Conservation (phyloP, 148 eudicot genomes). For the Rheum nobile region DNA sequence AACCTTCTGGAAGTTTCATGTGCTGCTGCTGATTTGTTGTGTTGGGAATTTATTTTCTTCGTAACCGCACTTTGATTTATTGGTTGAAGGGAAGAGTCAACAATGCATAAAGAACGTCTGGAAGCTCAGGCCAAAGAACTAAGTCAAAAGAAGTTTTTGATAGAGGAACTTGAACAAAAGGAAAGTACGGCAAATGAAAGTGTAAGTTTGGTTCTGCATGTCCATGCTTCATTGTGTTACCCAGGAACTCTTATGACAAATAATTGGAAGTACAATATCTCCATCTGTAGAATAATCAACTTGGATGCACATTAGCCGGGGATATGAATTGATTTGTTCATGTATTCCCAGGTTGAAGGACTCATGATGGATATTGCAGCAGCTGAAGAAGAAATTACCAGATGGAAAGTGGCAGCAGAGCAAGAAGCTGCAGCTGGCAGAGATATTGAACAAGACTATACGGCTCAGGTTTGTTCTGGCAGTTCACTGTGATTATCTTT, state of each 20-base stretch:
- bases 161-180: conserved; percentile 92
- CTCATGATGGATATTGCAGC: conserved; percentile 90
- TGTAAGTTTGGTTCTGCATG: conserved; percentile 21
- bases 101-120: conserved; percentile 61
- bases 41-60: background rate
- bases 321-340: too few relatives aligned
- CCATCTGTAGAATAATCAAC: background rate
- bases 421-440: conserved; percentile 97
- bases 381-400: conserved; percentile 93
- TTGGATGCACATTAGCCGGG: background rate
- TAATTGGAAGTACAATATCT: background rate
- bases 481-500: background rate
- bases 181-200: conserved; percentile 91
- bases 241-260: background rate
- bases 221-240: background rate
- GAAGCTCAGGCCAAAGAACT: conserved; percentile 77
- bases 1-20: background rate
- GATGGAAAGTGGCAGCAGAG: conserved; percentile 96
- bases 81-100: conserved; percentile 85
- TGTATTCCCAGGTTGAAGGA: conserved; percentile 62
- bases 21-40: background rate
- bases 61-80: conserved; percentile 17
- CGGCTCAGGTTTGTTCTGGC: conserved; percentile 45
- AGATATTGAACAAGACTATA: conserved; percentile 83
- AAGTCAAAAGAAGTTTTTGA: conserved; percentile 44